These are phyloP conservation scores for Malassezia furfur DNA, from an alignment of 1,284 basidiomycete species.

Conservation along the genomic window DNA sequence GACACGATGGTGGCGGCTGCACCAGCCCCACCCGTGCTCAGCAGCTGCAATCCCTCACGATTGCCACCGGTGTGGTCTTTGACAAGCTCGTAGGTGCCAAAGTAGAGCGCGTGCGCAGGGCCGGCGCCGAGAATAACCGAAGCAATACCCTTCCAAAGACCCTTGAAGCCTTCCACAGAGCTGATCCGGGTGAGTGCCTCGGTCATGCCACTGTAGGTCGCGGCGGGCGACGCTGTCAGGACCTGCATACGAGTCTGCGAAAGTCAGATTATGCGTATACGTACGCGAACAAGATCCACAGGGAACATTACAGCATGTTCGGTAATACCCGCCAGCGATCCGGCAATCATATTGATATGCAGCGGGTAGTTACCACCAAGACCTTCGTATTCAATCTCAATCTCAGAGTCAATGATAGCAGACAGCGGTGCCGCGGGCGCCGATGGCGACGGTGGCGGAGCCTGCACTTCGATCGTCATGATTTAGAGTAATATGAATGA, in stretches of 20 bases:
- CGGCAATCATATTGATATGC: constrained; percentile 86
- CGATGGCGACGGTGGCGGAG: neutral
- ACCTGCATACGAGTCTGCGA: constrained; percentile 98
- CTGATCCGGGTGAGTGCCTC: constrained; percentile 82
- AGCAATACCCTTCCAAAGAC: constrained; percentile 89
- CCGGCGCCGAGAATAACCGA: constrained; percentile 96
- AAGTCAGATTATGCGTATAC: neutral
- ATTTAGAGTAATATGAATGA: neutral
- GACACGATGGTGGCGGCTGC: constrained; percentile 87
- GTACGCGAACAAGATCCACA: constrained; percentile 90
- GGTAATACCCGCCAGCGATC: constrained; percentile 91
- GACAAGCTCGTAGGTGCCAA: constrained; percentile 87
- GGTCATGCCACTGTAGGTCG: constrained; percentile 76
- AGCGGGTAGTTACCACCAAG: constrained; percentile 39
- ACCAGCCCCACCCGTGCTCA: constrained; percentile 80
- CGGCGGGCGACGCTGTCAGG: constrained; percentile 65
- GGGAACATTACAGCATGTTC: constrained; percentile 99
- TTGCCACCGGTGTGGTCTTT: constrained; percentile 89
- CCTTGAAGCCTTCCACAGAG: constrained; percentile 78
- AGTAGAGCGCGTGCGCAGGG: constrained; percentile 95
- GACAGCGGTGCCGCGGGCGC: neutral
- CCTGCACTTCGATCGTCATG: neutral
- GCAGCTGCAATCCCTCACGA: constrained; percentile 66
- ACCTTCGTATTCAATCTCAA: constrained; percentile 45
- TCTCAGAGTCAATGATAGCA: neutral